Percentiles rank a stretch among this genome's conserved stretches.
Evolutionary conservation across 331 rosid species (phyloP).

Genomic region (Arachis monticola): DNA sequence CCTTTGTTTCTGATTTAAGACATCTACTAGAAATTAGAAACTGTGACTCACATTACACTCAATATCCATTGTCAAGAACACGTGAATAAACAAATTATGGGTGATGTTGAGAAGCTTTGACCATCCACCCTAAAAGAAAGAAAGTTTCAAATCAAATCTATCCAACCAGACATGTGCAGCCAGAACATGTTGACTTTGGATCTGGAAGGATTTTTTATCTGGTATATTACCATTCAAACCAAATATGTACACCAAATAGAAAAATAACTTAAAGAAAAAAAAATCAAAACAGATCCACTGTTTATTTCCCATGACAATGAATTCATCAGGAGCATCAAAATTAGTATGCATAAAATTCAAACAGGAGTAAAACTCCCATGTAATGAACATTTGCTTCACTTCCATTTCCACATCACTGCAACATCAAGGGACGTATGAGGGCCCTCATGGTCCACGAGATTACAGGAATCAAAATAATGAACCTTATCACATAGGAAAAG

Average conservation of each 20-base stretch:
- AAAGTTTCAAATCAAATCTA: constrained; percentile 27
- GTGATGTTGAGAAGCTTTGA: constrained; percentile 38
- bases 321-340: constrained; percentile 27
- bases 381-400: constrained; percentile 1
- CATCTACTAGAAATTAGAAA: not conserved
- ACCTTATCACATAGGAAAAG: constrained; percentile 32
- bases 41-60: constrained; percentile 16
- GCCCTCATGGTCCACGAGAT: constrained; percentile 30
- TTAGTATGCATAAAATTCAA: constrained; percentile 1
- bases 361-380: not conserved
- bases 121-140: constrained; percentile 34
- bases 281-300: not conserved
- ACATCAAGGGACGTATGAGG: constrained; percentile 29
- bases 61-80: constrained; percentile 11
- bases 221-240: constrained; percentile 38
- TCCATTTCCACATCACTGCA: constrained; percentile 4
- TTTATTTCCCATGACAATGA: constrained; percentile 6
- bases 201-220: constrained; percentile 25
- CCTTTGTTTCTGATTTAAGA: not conserved
- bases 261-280: constrained; percentile 12
- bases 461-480: constrained; percentile 15
- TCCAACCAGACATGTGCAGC: constrained; percentile 49
- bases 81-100: constrained; percentile 30
- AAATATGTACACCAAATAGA: not conserved
- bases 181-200: constrained; percentile 47